phyloP scores from a whole-genome alignment of 179 eudicot genomes.

The Gypsophila paniculata region DNA sequence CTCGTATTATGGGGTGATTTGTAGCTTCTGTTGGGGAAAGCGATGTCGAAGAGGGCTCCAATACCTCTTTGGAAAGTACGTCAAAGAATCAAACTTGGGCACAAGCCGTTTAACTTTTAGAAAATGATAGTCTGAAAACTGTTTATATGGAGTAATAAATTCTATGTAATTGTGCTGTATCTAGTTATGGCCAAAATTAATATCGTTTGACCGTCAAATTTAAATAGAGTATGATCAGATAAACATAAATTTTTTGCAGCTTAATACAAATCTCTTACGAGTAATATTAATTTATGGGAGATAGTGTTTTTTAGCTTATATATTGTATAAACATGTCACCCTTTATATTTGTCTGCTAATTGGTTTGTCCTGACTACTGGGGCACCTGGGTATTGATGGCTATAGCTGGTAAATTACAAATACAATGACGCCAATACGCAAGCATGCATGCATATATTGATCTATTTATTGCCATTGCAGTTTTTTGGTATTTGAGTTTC shows the following conservation, averaged over 20 bases:
- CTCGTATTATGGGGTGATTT: background rate
- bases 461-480: conserved; percentile 15
- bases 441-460: conserved; percentile 23
- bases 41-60: no score
- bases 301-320: conserved; percentile 5
- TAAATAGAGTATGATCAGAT: no score
- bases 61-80: background rate
- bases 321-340: conserved; percentile 21
- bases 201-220: no score
- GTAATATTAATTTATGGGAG: background rate
- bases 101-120: background rate
- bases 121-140: background rate
- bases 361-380: conserved; percentile 16
- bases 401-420: conserved; percentile 24
- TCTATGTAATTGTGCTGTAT: no score
- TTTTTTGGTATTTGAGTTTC: conserved; percentile 29
- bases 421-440: conserved; percentile 14
- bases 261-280: no score
- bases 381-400: conserved; percentile 5
- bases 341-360: conserved; percentile 18
- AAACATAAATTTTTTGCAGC: no score
- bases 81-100: background rate
- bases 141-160: no score
- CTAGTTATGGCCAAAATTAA: no score
- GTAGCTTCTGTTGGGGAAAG: background rate